Percentiles rank a stretch among this genome's conserved stretches.
Conservation (phyloP, 345 rosid genomes). For the Populus nigra region DNA sequence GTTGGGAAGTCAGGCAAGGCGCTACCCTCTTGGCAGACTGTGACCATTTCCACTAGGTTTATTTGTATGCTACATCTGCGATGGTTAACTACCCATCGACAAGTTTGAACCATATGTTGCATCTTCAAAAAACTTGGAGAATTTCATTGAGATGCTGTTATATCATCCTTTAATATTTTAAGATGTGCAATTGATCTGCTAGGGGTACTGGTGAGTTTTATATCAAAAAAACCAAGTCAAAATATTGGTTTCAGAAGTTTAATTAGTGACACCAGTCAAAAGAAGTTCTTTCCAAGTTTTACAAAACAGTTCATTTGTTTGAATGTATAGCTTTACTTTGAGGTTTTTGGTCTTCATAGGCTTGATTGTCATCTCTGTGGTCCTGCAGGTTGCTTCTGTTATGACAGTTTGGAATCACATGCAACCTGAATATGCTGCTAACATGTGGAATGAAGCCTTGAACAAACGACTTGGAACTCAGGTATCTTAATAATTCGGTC, state of each 20-base stretch:
- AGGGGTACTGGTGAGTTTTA: neutral
- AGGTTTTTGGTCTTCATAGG: neutral
- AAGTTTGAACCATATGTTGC: neutral
- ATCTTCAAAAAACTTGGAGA: neutral
- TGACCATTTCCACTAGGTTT: neutral
- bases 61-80: neutral
- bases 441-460: slow-evolving; percentile 93
- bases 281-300: neutral
- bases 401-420: slow-evolving; percentile 92
- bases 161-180: neutral
- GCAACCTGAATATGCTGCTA: slow-evolving; percentile 91
- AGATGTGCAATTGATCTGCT: neutral
- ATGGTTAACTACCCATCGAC: too few species aligned
- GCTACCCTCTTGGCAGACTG: too few species aligned
- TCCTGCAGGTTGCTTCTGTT: slow-evolving; percentile 82
- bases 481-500: slow-evolving; percentile 33
- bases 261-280: neutral
- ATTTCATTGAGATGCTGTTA: neutral
- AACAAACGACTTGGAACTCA: slow-evolving; percentile 90
- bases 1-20: too few species aligned
- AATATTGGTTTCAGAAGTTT: neutral
- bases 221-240: neutral
- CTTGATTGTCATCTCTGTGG: slow-evolving; percentile 14
- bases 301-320: neutral
- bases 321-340: neutral